Base-by-base conservation (phyloP, 371 early-diverging fungal genomes). In the Mucor circinelloides region DNA sequence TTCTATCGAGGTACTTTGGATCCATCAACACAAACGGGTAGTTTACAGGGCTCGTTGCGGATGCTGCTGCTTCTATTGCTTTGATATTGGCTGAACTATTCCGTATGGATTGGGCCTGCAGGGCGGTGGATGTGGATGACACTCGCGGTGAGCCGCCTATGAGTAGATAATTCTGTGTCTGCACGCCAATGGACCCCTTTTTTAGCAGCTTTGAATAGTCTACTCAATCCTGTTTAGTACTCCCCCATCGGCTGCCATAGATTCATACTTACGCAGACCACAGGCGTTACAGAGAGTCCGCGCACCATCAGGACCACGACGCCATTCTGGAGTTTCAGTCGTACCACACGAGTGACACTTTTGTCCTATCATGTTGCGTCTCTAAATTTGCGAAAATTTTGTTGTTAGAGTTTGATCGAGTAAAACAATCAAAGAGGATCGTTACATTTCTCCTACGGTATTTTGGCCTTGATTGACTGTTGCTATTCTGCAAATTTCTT, bases 281-380 rank as follows among this genome's bases (percentile, higher is more conserved):
- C 91, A 90, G 10, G 89, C 87, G 73, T 90, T 90, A 55, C 90
- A 90, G 1, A 90, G 71, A 0, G 89, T 89, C 30, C 85, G 75
- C 6, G 90, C 87, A 0, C 90, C 90, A 66, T 86, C 83, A 10
- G 89, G 90, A 0, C 90, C 90, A 52, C 89, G 83, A 23, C 90
- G 78, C 90, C 90, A 90, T 75, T 86, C 88, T 9, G 90, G 89
- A 23, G 90, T 90, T 42, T 85, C 82, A n/a, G 86, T 81, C 30
- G 83, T 81, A 63, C 79, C 78, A 63, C 90, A 90, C 23, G 88
- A 85, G 52, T 85, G 85, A 30, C 87, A 87, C 32, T 78, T 78
- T 13, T 83, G 84, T 1, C 79, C 79, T 21, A 69, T 54, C 65
- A 71, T 73, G 58, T 57, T 79, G 28, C 69, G 71, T 65, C 72